Conservation (phyloP, 176 grass and related monocot genomes). For the Oryza meridionalis region DNA sequence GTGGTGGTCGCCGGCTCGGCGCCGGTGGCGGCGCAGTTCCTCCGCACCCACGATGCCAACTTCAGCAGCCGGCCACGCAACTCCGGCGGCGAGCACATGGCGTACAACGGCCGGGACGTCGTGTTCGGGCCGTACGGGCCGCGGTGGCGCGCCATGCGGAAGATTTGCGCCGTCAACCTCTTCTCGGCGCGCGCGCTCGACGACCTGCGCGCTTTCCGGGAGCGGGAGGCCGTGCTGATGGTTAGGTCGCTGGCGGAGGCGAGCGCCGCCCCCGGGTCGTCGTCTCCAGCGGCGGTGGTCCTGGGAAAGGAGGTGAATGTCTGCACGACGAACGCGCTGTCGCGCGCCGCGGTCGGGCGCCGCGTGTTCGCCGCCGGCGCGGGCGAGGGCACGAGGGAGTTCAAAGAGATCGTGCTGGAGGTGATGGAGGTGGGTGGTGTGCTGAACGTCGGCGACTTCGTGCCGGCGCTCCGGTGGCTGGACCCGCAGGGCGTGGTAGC, state of each 20-base stretch:
- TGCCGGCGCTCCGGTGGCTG: slow-evolving; percentile 54
- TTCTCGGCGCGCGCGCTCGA: slow-evolving; percentile 66
- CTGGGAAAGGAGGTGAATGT: slow-evolving; percentile 58
- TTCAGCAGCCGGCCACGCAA: slow-evolving; percentile 71
- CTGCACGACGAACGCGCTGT: slow-evolving; percentile 66
- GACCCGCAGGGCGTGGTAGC: slow-evolving; percentile 62
- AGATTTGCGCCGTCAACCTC: slow-evolving; percentile 64
- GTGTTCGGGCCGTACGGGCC: slow-evolving; percentile 83
- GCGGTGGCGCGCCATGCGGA: slow-evolving; percentile 71
- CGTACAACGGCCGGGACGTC: slow-evolving; percentile 90
- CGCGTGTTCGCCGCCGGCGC: slow-evolving; percentile 55
- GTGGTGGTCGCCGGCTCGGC: slow-evolving; percentile 74
- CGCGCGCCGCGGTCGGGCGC: slow-evolving; percentile 51
- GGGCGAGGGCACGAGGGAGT: slow-evolving; percentile 48
- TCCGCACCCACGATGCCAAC: slow-evolving; percentile 67
- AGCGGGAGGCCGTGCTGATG: slow-evolving; percentile 51
- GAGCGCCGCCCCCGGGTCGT: background rate
- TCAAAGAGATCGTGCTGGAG: slow-evolving; percentile 74
- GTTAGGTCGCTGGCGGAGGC: slow-evolving; percentile 5
- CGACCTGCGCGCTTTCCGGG: slow-evolving; percentile 47
- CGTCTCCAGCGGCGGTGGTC: slow-evolving; percentile 10
- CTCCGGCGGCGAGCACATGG: slow-evolving; percentile 81
- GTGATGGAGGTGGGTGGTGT: slow-evolving; percentile 61
- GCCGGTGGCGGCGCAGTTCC: slow-evolving; percentile 49
- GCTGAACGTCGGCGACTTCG: slow-evolving; percentile 70